phyloP scores from a whole-genome alignment of 73 alveolate genomes.

The Paramecium sonneborni region DNA sequence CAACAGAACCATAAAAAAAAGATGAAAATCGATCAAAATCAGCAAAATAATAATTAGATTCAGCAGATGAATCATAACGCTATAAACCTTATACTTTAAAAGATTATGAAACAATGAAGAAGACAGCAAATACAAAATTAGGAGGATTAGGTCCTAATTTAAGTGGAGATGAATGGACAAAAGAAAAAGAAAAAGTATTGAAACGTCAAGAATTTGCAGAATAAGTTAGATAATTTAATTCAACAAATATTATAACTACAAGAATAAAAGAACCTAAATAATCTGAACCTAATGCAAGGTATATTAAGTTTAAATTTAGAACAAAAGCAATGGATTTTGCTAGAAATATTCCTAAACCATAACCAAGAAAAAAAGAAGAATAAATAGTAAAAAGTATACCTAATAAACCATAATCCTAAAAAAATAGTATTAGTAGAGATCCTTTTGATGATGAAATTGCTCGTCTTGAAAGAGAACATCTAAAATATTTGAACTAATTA shows the following conservation, averaged over 20 bases:
- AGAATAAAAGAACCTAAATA: neutral
- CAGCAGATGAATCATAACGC: neutral
- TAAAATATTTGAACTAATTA: slow-evolving; percentile 36
- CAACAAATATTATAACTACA: neutral
- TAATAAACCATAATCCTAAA: neutral
- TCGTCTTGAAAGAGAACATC: slow-evolving; percentile 27
- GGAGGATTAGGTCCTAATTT: slow-evolving; percentile 97
- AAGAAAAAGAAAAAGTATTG: slow-evolving; percentile 79
- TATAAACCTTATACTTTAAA: slow-evolving; percentile 90
- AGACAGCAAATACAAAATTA: slow-evolving; percentile 74
- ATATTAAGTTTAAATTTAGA: slow-evolving; percentile 53
- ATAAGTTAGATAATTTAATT: slow-evolving; percentile 66
- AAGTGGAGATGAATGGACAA: slow-evolving; percentile 94
- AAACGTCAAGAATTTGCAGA: slow-evolving; percentile 80
- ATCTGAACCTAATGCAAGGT: slow-evolving; percentile 51
- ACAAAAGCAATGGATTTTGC: slow-evolving; percentile 82
- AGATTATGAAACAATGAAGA: slow-evolving; percentile 87
- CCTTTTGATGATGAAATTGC: slow-evolving; percentile 59
- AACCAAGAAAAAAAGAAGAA: slow-evolving; percentile 5
- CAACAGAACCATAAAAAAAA: neutral
- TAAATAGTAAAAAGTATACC: neutral
- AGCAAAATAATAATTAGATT: neutral
- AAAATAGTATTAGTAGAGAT: neutral
- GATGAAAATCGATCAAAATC: neutral
- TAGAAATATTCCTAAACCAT: slow-evolving; percentile 76